Conservation (phyloP, 225 moss, liverwort and hornwort genomes). For the Marchantia polymorpha region DNA sequence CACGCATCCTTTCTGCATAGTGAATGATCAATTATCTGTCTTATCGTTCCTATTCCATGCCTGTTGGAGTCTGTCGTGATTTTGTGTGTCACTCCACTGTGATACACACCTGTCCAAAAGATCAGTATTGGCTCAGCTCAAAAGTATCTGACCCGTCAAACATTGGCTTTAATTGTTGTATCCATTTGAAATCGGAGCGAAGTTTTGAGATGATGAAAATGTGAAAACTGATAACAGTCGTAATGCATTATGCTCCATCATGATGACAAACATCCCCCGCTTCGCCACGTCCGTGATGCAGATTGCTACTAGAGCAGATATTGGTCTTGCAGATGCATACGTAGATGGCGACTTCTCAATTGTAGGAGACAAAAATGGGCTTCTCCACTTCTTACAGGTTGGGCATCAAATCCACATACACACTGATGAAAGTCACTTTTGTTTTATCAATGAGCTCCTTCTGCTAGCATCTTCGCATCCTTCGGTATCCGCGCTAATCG, state of each 20-base stretch:
- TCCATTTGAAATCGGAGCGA: no score
- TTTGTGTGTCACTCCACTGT: no score
- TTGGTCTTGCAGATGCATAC: constrained; percentile 86
- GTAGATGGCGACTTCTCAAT: constrained; percentile 78
- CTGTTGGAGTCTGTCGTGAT: background rate
- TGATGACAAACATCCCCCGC: no score
- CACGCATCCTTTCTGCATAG: background rate
- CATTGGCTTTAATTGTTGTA: no score
- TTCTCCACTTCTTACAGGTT: constrained; percentile 66
- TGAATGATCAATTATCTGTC: background rate
- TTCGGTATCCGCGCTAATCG: background rate
- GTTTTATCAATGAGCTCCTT: background rate
- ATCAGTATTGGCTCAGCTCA: no score
- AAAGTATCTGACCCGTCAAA: no score
- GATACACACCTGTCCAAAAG: no score
- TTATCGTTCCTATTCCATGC: background rate
- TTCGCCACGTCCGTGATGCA: constrained; percentile 17
- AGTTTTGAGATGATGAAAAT: no score
- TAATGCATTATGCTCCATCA: no score
- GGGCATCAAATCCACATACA: background rate
- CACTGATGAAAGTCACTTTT: background rate
- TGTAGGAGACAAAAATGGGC: constrained; percentile 57
- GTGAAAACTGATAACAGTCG: no score
- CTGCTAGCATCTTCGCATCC: background rate
- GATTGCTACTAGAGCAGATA: constrained; percentile 85